Percentiles rank a stretch among this genome's conserved stretches.
phyloP scores from a whole-genome alignment of 2,329 filamentous ascomycete genomes.

The Macroventuria anomochaeta region DNA sequence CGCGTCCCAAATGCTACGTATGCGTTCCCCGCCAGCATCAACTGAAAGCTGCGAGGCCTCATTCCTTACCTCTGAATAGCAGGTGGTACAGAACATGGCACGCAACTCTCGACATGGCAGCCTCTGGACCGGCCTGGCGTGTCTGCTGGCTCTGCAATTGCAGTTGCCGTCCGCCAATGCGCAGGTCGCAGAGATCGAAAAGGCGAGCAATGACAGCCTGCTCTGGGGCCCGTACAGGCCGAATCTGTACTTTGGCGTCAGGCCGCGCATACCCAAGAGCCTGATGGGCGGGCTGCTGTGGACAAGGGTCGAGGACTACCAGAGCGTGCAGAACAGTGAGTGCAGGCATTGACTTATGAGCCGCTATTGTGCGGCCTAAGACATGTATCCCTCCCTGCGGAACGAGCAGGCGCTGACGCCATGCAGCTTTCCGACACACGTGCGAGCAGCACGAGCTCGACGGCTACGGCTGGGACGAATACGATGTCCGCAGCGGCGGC shows the following conservation, averaged over 20 bases:
- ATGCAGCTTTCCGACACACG: constrained; percentile 82
- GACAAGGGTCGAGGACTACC: constrained; percentile 82
- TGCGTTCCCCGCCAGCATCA: constrained; percentile 10
- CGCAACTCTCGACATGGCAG: constrained; percentile 30
- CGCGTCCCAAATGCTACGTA: constrained; percentile 29
- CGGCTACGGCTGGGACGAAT: constrained; percentile 98
- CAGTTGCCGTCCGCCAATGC: constrained; percentile 29
- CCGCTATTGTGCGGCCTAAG: too few relatives aligned
- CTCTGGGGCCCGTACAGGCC: constrained; percentile 96
- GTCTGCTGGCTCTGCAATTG: constrained; percentile 34
- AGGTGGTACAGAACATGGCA: constrained; percentile 29
- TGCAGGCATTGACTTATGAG: too few relatives aligned
- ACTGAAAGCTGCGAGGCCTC: constrained; percentile 27
- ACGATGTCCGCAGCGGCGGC: constrained; percentile 86
- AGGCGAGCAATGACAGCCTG: constrained; percentile 77
- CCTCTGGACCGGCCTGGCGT: constrained; percentile 30
- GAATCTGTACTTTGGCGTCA: constrained; percentile 91
- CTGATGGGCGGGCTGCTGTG: constrained; percentile 86
- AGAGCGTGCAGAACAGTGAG: constrained; percentile 76
- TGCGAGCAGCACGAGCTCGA: constrained; percentile 96
- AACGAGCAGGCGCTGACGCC: constrained; percentile 18
- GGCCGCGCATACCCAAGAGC: constrained; percentile 81
- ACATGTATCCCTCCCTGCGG: constrained; percentile 47
- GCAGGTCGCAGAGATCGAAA: constrained; percentile 48
- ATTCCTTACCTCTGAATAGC: constrained; percentile 19